These are phyloP conservation scores for Panicum virgatum DNA, from an alignment of 202 grass and related monocot species.

Conservation along the genomic window DNA sequence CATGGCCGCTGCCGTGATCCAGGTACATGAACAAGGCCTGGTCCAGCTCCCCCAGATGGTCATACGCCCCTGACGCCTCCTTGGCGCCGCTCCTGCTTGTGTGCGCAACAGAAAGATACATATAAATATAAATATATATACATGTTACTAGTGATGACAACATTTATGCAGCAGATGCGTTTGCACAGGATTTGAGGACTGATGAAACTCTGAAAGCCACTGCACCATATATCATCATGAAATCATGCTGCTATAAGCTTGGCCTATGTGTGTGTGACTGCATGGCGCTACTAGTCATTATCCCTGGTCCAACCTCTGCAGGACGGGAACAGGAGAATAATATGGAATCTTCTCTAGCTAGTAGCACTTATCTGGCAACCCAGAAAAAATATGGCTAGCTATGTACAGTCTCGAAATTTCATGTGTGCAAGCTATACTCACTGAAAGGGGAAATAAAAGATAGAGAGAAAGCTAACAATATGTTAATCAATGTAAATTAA, in stretches of 20 bases:
- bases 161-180: neutral
- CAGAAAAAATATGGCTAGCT: conserved; percentile 32
- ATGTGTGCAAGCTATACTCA: conserved; percentile 48
- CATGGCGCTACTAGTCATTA: conserved; percentile 31
- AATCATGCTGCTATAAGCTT: conserved; percentile 57
- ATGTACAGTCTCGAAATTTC: conserved; percentile 38
- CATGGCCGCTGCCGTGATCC: conserved; percentile 66
- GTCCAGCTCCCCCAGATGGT: conserved; percentile 83
- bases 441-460: conserved; percentile 13
- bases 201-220: neutral
- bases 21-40: conserved; percentile 91
- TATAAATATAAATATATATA: neutral
- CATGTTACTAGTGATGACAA: neutral
- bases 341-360: conserved; percentile 49
- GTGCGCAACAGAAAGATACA: conserved; percentile 20
- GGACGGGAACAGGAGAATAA: conserved; percentile 59
- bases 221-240: conserved; percentile 36
- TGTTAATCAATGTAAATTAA: conserved; percentile 10
- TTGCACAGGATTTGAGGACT: conserved; percentile 42
- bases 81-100: conserved; percentile 57
- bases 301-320: conserved; percentile 50
- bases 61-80: conserved; percentile 72
- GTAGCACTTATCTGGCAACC: conserved; percentile 50
- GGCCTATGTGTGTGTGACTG: conserved; percentile 32
- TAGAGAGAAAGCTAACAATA: neutral